Base-by-base conservation (phyloP, 2,329 filamentous ascomycete genomes). In the Aspergillus jensenii region DNA sequence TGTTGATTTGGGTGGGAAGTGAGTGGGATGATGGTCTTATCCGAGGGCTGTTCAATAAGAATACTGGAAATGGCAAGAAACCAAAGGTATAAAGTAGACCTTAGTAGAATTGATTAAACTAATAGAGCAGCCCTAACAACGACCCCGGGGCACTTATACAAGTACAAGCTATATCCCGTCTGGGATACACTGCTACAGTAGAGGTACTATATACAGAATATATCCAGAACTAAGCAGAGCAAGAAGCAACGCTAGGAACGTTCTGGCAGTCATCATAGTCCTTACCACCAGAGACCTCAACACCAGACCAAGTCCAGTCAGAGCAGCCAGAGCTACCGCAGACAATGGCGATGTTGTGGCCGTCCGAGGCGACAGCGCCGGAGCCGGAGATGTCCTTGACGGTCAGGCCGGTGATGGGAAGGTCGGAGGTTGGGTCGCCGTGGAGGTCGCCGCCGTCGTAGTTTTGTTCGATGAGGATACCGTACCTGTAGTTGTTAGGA, bases 391-490 rank as follows among this genome's bases (percentile, higher is more conserved):
- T 66, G 21, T 69, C 62, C 33, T 69, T 53, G 33, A 79, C 56
- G 3, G 68, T 76, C 25, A 80, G 59, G 37, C 71, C 74, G 3
- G 69, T 72, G 68, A 79, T 78, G 41, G 74, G 74, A 37, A 79
- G 68, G 14, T 76, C 76, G 33, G 59, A 70, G 44, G 74, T 72
- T 7, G 74, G 71, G 6, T 53, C 69, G 17, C 74, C 75, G 15
- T 72, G 76, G 3, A 74, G 75, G 43, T 76, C 75, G 49, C 79
- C 78, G 62, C 79, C 79, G 66, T 79, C 71, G 64, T 85, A 86
- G 68, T 85, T 82, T 73, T 87, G 84, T 69, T 86, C 75, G 58
- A 87, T 79, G 51, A 85, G 76, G 58, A 87, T 80, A 45, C 81
- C 83, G 67, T 85, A 52, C 8, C 52, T 35, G 44, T 14, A 33